Evolutionary conservation across 495 filamentous ascomycete genomes (phyloP).

Genomic region (Xylaria intraflava): DNA sequence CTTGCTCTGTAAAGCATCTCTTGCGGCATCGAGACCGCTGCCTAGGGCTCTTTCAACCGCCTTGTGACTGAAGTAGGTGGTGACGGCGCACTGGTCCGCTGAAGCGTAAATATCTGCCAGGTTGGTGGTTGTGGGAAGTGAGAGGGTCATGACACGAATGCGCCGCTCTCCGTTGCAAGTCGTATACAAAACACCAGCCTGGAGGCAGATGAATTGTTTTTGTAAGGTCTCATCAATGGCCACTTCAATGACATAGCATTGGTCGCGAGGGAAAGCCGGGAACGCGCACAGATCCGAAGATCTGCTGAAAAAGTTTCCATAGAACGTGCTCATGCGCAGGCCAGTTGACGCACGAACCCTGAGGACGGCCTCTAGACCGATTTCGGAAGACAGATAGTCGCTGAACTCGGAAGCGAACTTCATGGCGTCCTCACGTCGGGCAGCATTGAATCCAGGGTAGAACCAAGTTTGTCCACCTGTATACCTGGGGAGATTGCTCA

Average conservation of each 20-base stretch:
- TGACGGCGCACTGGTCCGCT: constrained; percentile 87
- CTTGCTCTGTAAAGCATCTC: constrained; percentile 85
- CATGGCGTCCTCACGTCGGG: constrained; percentile 85
- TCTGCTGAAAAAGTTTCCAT: constrained; percentile 98
- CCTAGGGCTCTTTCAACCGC: constrained; percentile 85
- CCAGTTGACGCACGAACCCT: constrained; percentile 93
- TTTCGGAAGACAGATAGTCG: constrained; percentile 90
- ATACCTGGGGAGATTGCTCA: constrained; percentile 90
- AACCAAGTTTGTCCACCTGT: constrained; percentile 98
- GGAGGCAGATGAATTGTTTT: constrained; percentile 92
- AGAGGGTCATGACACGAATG: constrained; percentile 89
- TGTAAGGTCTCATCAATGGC: constrained; percentile 91
- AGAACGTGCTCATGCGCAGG: constrained; percentile 93
- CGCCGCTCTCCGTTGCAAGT: constrained; percentile 95
- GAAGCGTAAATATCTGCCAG: constrained; percentile 90
- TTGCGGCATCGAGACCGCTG: constrained; percentile 80
- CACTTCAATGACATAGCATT: constrained; percentile 97
- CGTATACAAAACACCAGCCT: constrained; percentile 94
- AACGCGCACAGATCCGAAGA: constrained; percentile 96
- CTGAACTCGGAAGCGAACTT: constrained; percentile 97
- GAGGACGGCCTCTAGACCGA: constrained; percentile 92
- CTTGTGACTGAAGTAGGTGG: constrained; percentile 94
- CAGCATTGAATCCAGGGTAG: constrained; percentile 97
- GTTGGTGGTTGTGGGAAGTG: constrained; percentile 84
- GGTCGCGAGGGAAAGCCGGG: constrained; percentile 94